phyloP scores from a whole-genome alignment of 495 filamentous ascomycete genomes.

The Penicillium simplicissimum region DNA sequence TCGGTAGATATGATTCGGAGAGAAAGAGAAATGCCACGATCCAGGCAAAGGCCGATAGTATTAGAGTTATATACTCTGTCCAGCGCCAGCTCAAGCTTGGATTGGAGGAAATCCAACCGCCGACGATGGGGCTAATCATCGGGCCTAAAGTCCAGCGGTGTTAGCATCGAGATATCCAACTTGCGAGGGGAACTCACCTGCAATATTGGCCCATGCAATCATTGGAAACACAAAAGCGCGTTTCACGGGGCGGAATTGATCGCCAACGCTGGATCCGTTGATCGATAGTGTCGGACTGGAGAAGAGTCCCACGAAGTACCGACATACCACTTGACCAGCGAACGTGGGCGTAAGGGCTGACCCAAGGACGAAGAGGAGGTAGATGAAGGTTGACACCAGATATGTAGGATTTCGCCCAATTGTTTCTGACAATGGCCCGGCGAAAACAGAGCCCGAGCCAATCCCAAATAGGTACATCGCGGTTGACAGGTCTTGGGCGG shows the following conservation, averaged over 20 bases:
- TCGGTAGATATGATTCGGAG: conserved; percentile 4
- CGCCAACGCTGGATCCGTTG: neutral
- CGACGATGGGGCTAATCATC: neutral
- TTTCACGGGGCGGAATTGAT: conserved; percentile 2
- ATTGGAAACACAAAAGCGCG: neutral
- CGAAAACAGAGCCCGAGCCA: neutral
- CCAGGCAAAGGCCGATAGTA: neutral
- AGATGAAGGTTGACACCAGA: conserved; percentile 1
- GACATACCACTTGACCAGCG: neutral
- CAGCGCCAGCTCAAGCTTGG: neutral
- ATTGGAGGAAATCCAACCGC: neutral
- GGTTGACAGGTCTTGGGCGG: neutral
- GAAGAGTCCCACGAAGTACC: conserved; percentile 1
- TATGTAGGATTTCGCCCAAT: conserved; percentile 2
- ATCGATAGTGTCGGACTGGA: conserved; percentile 2
- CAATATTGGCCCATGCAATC: conserved; percentile 1
- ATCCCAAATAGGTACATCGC: neutral
- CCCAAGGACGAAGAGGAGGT: conserved; percentile 1
- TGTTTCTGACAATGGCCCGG: neutral
- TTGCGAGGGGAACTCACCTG: neutral
- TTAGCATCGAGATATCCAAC: neutral
- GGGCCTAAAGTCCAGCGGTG: neutral
- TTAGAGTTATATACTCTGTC: conserved; percentile 4
- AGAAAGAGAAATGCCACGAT: neutral
- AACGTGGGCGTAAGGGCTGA: neutral